Conservation (phyloP, 2,329 filamentous ascomycete species). For the Coleophoma cylindrospora region DNA sequence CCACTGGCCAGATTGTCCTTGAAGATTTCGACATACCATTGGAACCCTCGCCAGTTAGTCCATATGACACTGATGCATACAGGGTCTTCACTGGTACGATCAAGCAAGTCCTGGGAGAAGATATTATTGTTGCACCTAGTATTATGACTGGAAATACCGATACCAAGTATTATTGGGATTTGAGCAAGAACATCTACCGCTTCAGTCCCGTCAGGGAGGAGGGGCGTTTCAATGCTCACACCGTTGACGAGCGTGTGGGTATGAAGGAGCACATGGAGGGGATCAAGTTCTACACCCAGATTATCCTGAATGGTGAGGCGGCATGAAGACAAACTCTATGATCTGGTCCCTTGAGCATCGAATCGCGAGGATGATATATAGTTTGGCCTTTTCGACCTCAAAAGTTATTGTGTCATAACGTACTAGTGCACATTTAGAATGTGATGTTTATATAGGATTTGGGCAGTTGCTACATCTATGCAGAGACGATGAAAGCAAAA, state of each 20-base stretch:
- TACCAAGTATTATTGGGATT: conserved; percentile 23
- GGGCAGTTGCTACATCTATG: too few species aligned
- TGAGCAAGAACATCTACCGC: conserved; percentile 33
- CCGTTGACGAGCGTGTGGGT: conserved; percentile 32
- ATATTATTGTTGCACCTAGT: conserved; percentile 15
- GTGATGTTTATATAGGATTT: too few species aligned
- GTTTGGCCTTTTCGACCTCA: too few species aligned
- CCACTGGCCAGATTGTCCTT: conserved; percentile 31
- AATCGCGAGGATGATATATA: too few species aligned
- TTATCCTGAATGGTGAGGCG: conserved; percentile 15
- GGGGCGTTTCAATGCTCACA: conserved; percentile 27
- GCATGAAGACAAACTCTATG: neutral
- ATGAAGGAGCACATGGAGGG: conserved; percentile 34
- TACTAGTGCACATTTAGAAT: too few species aligned
- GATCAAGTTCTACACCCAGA: conserved; percentile 28
- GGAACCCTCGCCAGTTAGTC: conserved; percentile 30
- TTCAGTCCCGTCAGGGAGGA: conserved; percentile 31
- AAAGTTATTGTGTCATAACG: too few species aligned
- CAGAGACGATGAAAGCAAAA: too few species aligned
- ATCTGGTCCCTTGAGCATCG: too few species aligned
- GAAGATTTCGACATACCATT: conserved; percentile 23
- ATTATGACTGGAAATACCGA: conserved; percentile 20
- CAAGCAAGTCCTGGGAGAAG: conserved; percentile 12
- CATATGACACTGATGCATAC: conserved; percentile 20
- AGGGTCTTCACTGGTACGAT: conserved; percentile 15